Evolutionary conservation across 2,329 filamentous ascomycete genomes (phyloP).

Genomic region (Diaporthe batatas): DNA sequence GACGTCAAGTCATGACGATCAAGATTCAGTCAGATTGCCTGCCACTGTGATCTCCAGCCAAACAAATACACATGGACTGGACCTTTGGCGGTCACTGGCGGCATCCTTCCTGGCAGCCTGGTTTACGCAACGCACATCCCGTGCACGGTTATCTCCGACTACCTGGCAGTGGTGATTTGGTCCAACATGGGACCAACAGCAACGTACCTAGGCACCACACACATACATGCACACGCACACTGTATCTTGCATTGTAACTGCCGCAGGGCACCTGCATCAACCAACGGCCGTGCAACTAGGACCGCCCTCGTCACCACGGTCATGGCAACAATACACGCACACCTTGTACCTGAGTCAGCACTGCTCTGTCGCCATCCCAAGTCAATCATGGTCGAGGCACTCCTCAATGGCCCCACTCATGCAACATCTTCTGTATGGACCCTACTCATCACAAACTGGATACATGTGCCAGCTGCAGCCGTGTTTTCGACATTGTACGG

Average conservation of each 20-base stretch:
- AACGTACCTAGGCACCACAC: not conserved
- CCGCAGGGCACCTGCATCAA: not conserved
- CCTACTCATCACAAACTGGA: constrained; percentile 4
- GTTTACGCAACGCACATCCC: not conserved
- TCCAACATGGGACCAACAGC: not conserved
- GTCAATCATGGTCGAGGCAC: not conserved
- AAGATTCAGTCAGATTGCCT: not conserved
- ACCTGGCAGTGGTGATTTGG: not conserved
- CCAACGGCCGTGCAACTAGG: not conserved
- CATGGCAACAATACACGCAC: not conserved
- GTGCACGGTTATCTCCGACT: constrained; percentile 22
- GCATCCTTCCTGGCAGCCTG: not conserved
- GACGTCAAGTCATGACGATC: constrained; percentile 20
- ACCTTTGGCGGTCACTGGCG: not conserved
- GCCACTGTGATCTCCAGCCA: not conserved
- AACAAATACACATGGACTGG: no score
- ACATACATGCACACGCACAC: not conserved
- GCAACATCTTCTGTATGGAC: constrained; percentile 13
- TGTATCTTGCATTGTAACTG: not conserved
- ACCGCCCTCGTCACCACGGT: not conserved
- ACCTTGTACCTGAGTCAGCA: not conserved
- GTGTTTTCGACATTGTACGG: constrained; percentile 15
- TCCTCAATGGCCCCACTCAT: not conserved
- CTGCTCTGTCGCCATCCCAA: constrained; percentile 10
- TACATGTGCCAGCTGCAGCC: not conserved